These are phyloP conservation scores for Leccinum pellstonianum DNA, from an alignment of 768 basidiomycete genomes.

Conservation along the genomic window DNA sequence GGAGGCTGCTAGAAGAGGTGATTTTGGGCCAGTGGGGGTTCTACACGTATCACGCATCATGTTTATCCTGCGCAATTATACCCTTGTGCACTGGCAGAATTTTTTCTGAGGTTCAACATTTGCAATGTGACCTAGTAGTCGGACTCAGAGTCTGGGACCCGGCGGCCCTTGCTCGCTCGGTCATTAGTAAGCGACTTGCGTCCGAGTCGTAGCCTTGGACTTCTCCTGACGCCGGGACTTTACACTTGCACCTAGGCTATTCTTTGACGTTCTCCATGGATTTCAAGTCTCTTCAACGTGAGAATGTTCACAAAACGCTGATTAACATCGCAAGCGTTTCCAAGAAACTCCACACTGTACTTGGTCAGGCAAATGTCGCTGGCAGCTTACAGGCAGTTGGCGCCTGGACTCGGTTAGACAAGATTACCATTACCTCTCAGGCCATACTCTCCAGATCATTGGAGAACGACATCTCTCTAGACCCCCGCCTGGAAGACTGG, in stretches of 20 bases:
- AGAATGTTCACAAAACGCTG: background rate
- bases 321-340: background rate
- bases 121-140: too few relatives aligned
- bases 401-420: constrained; percentile 1
- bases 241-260: too few relatives aligned
- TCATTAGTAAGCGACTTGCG: too few relatives aligned
- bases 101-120: too few relatives aligned
- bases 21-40: constrained; percentile 30
- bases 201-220: too few relatives aligned
- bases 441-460: background rate
- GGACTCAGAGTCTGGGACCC: too few relatives aligned
- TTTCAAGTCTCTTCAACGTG: background rate
- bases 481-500: constrained; percentile 4
- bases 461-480: background rate
- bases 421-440: background rate
- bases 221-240: too few relatives aligned
- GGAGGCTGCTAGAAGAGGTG: constrained; percentile 37
- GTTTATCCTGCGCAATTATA: background rate
- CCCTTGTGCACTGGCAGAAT: background rate
- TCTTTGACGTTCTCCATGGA: background rate
- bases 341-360: background rate
- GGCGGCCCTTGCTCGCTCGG: too few relatives aligned
- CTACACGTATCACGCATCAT: constrained; percentile 30
- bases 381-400: background rate
- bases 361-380: background rate